Evolutionary conservation across 1,284 basidiomycete species (phyloP).

Genomic region (Volvariella surrecta): DNA sequence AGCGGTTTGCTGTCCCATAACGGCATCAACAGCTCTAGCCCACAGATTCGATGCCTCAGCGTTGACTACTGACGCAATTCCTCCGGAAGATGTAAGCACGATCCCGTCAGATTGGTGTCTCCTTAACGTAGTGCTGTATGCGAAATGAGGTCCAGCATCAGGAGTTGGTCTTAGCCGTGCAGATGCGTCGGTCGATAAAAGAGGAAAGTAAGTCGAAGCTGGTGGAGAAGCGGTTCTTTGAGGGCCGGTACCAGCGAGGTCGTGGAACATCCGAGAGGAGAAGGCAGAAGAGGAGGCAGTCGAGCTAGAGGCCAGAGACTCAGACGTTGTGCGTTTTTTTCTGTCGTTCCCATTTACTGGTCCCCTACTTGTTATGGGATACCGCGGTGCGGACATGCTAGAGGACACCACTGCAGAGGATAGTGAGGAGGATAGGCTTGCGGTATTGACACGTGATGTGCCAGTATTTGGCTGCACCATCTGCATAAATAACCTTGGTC

Average conservation of each 20-base stretch:
- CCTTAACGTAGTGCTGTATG: conserved; percentile 74
- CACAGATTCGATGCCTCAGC: conserved; percentile 36
- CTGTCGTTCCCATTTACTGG: not conserved
- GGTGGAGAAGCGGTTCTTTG: conserved; percentile 52
- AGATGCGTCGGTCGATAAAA: conserved; percentile 38
- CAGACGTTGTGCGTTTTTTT: not conserved
- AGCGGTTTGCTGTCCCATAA: conserved; percentile 29
- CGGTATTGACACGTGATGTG: conserved; percentile 1
- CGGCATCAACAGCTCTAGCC: conserved; percentile 32
- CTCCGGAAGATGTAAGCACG: conserved; percentile 31
- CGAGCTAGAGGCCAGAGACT: not conserved
- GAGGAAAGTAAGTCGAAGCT: conserved; percentile 68
- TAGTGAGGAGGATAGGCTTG: not conserved
- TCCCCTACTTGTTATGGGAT: not conserved
- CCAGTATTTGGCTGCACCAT: no score
- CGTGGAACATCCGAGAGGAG: not conserved
- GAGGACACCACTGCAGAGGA: not conserved
- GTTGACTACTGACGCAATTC: conserved; percentile 32
- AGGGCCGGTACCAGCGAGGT: conserved; percentile 1
- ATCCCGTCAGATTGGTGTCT: conserved; percentile 48
- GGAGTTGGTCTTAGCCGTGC: conserved; percentile 46
- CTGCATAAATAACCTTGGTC: no score
- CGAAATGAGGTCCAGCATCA: conserved; percentile 64
- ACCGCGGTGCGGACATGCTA: not conserved
- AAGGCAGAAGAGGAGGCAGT: not conserved